Evolutionary conservation across 768 basidiomycete species (phyloP), one percentile per base, ranked within the genome.

Genomic region (Suillus variegatus): DNA sequence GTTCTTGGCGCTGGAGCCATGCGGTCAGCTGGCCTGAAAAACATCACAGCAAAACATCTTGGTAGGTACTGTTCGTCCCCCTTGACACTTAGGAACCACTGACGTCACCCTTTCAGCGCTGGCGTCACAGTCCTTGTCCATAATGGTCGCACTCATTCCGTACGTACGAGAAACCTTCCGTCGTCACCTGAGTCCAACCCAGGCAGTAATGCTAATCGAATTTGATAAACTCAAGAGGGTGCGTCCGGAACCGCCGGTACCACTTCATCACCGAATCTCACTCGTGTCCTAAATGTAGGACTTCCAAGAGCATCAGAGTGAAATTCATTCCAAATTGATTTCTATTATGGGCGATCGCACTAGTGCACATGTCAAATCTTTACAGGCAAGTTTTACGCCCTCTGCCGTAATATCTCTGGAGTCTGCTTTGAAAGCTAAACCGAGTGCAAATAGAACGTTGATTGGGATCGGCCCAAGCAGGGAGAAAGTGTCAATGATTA

Each of bases 1-100:
- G 97, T 99, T 1, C 83, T 99, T 10, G 97, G 97, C 4, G 97
- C 97, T 10, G 97, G 97, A 16, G 97, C 97, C n/a, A 98, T 99
- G 96, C 85, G 95, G 51, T 95, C 94, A 20, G 97, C 97, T 22
- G 97, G 97, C 7, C 79, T 99, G 72, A 98, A 94, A 79, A 97
- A 99, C 74, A 99, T 99, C 74, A 98, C 97, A 0, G 97, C 97
- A 47, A 97, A 95, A 76, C 97, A 99, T 81, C 84, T 99, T 28
- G 95, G 95, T 93, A 68, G 66, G 86, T 68, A 66, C 65, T 46
- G 62, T 63, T 44, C 55, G 28, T 55, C 61, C 20, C 6, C 55
- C 66, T 64, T 61, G 63, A 68, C 65, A 61, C 64, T 65, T 44
- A 52, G 35, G 41, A 44, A 51, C 51, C 56, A 68, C 68, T 44